Evolutionary conservation across 108 stramenopile species (phyloP).

Genomic region (Fragilaria radians): DNA sequence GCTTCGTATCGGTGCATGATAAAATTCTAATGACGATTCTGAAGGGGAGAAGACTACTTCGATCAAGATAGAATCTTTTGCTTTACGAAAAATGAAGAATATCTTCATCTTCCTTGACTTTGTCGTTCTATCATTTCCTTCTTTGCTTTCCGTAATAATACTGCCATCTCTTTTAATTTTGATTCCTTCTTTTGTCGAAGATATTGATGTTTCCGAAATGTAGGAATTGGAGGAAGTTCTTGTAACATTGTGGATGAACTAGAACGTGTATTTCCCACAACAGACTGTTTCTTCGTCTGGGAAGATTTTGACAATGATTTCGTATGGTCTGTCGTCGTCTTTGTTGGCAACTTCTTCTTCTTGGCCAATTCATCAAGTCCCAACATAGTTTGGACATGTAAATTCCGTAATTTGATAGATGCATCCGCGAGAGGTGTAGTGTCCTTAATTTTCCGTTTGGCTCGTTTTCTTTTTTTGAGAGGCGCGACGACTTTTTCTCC

Average conservation of each 20-base stretch:
- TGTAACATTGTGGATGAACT: background rate
- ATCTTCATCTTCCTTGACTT: too few relatives aligned
- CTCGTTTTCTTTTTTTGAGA: background rate
- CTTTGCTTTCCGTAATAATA: constrained; percentile 16
- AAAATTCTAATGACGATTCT: too few relatives aligned
- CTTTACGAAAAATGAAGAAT: too few relatives aligned
- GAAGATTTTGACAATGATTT: too few relatives aligned
- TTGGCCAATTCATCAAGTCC: too few relatives aligned
- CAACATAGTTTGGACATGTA: background rate
- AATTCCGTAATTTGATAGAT: too few relatives aligned
- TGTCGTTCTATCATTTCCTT: constrained; percentile 8
- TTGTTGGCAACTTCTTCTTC: too few relatives aligned
- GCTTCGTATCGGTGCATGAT: too few relatives aligned
- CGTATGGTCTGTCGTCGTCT: too few relatives aligned
- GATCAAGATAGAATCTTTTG: too few relatives aligned
- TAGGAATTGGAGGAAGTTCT: constrained; percentile 5
- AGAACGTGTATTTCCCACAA: constrained; percentile 15
- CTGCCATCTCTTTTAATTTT: constrained; percentile 21
- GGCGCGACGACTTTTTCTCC: too few relatives aligned
- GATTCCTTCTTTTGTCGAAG: constrained; percentile 21
- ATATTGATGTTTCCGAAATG: constrained; percentile 25
- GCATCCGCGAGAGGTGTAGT: background rate
- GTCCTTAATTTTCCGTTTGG: background rate
- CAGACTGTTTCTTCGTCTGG: constrained; percentile 13
- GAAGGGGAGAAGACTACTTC: too few relatives aligned